Evolutionary conservation across 2,329 filamentous ascomycete species (phyloP), one percentile per base, ranked within the genome.

Genomic region (Hypoxylon sp.): DNA sequence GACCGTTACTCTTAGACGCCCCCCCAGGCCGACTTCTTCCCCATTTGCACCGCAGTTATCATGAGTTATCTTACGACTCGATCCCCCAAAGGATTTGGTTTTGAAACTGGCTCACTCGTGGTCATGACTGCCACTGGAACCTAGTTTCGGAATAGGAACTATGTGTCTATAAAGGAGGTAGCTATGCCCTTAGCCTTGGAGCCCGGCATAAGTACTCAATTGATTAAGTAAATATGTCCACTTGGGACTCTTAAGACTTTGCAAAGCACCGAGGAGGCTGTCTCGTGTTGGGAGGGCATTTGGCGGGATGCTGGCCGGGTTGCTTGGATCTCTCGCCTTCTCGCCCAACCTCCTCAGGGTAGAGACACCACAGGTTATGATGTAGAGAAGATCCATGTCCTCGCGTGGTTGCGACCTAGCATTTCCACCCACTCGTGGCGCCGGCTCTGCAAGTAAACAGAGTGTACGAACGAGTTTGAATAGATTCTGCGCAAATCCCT

Each of bases 401-500:
- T 83, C 82, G 44, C 76, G 75, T 0, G 73, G 72, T 43, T 74
- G 73, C 17, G 70, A 62, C 24, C 73, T 75, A 10, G 65, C 49
- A 59, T 79, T 74, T 63, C 53, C 75, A 71, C 50, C 78, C 73
- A 56, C 76, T 26, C 74, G 73, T 15, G 81, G 79, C 20, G 80
- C 79, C 32, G 81, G 80, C 57, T 89, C 85, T 67, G 84, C 87
- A 71, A 89, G 85, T 6, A 83, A 82, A 65, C 89, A 91, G 2
- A 97, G 82, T 4, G 91, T 83, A 62, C 90, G 89, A 0, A 94
- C 87, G 20, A 97, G 83, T 20, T 89, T 86, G 59, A 94, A 86
- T 6, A 98, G 83, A 70, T 90, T 94, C 60, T 91, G 87, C 0
- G 92, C 90, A 76, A 97, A 95, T 0, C 91, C 92, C 70, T 96